Evolutionary conservation across 129 eudicot species (phyloP), one percentile per base, ranked within the genome.

Genomic region (Smallanthus sonchifolius): DNA sequence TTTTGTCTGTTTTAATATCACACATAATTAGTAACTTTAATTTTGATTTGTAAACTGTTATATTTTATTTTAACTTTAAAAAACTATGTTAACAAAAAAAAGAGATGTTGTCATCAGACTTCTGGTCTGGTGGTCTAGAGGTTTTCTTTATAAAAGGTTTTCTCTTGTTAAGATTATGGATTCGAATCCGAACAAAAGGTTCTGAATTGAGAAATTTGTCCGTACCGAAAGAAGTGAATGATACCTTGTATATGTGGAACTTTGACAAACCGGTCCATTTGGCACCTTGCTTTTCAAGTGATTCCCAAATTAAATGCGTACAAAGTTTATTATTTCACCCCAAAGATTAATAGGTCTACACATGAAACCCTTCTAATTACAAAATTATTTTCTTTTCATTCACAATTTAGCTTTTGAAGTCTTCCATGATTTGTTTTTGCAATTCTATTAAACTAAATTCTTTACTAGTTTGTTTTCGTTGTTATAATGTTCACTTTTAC

Each of bases 211-310:
- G n/a, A n/a, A n/a, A n/a, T n/a, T n/a, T n/a, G n/a, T n/a, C n/a
- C n/a, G n/a, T n/a, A n/a, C n/a, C n/a, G n/a, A n/a, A n/a, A n/a
- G n/a, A n/a, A n/a, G n/a, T n/a, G n/a, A n/a, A n/a, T n/a, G n/a
- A 55, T 76, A 48, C 56, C 6, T 17, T 62, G 47, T 64, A 30
- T 76, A 42, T 56, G 15, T 49, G 59, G 77, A 70, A 78, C 72
- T 49, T 49, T 30, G 67, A 48, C 66, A 78, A 76, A 71, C 72
- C 49, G 7, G 66, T 70, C 82, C 82, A 78, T 52, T 48, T 71
- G 82, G 77, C 72, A 52, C 43, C 13, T 61, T 48, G 54, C 66
- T 70, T 78, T 36, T 36, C 20, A 49, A 9, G 43, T 24, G 9
- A 48, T 70, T 36, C 44, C 32, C 67, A 75, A 70, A 48, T 70